Evolutionary conservation across 176 grass and related monocot species (phyloP), one percentile per base, ranked within the genome.

Genomic region (Triticum dicoccoides): DNA sequence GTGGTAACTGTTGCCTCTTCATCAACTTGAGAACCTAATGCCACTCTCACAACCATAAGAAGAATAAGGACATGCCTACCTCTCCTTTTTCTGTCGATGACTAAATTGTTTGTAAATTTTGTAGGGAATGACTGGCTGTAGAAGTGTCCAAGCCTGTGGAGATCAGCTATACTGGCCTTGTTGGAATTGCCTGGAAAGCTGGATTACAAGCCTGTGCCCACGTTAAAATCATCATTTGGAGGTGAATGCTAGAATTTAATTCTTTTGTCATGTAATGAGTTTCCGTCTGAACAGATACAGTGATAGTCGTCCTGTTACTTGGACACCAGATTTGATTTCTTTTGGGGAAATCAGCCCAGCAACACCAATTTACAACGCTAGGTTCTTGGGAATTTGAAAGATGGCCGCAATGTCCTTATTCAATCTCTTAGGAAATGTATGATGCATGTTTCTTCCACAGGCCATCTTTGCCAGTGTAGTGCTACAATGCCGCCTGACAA

Each of bases 71-170:
- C 42, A n/a, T 23, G 4, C 14, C n/a, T 21, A 70, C 79, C 27
- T 86, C 34, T 52, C 42, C 29, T 37, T 25, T 66, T 79, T 25
- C 24, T 80, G 39, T 59, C 45, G 49, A 51, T 45, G 70, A 78
- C 59, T 80, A 61, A 79, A 71, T 86, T 79, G 29, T 45, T 79
- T 62, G 35, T 80, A 35, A 80, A 44, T 45, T 56, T 18, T 80
- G 84, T 80, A 86, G 65, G 84, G 65, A 29, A 86, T 79, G 64
- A 79, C 76, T 86, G 84, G 47, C n/a, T 58, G 74, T 78, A 79
- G 63, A 78, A 86, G 64, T 11, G 66, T 80, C 20, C 38, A 80
- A 65, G 77, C 77, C 77, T 73, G 67, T 5, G 65, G 67, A 9
- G 73, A 73, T 87, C 85, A 73, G 15, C 37, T 73, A 29, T 73